Evolutionary conservation across 805 yeast species (phyloP), one percentile per base, ranked within the genome.

Genomic region (Wickerhamomyces chaumierensis): DNA sequence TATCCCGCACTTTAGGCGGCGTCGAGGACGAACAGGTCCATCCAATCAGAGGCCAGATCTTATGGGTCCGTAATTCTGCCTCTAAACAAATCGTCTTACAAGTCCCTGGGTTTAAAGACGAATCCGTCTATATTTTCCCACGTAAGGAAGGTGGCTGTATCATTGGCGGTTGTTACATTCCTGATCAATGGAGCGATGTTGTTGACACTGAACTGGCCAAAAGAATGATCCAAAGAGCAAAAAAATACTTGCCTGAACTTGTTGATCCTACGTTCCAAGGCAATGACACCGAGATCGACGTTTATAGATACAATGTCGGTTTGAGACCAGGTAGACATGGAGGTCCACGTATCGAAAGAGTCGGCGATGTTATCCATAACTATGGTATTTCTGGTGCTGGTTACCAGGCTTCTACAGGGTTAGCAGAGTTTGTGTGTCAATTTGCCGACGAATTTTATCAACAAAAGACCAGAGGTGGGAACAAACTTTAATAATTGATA

Each of bases 331-430:
- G 68, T 2, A 62, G 87, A 48, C 49, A 60, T 16, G 78, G 73
- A 8, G 87, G 87, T 14, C 65, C 71, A 6, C 65, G 81, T 43
- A 55, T 78, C 5, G 75, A 70, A 44, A 48, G 61, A 34, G 68
- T 63, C 23, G 53, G 54, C 4, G 50, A 51, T 12, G 55, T 78
- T 18, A 66, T 78, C 18, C 86, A 79, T 54, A 73, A 71, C 48
- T 79, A 78, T 53, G 85, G 86, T 2, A 81, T 84, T 23, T 84
- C 75, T 8, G 86, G 86, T 23, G 74, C 83, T 18, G 92, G 92
- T 0, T 81, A 73, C 56, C 94, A 84, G 61, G 68, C 80, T 3
- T 78, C 84, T 3, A 72, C 69, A 42, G 88, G 86, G 1, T 66
- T 75, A 53, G 75, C 82, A 25, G 47, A 51, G n/a, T 61, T 58